Evolutionary conservation across 176 grass and related monocot genomes (phyloP).

Genomic region (Bromus sterilis): DNA sequence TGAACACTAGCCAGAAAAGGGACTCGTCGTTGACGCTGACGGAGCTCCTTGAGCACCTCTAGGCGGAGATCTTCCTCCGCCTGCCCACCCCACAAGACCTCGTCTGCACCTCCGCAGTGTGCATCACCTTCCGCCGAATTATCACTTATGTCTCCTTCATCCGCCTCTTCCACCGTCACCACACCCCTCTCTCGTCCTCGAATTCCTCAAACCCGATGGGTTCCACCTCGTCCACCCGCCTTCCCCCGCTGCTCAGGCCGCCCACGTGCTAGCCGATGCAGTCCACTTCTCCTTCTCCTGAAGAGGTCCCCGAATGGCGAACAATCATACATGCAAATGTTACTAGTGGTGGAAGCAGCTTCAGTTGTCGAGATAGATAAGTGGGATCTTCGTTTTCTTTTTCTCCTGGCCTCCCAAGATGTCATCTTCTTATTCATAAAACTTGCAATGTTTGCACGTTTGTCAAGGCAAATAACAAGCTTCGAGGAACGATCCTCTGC

Average conservation of each 20-base stretch:
- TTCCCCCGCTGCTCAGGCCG: not conserved
- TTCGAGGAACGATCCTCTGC: conserved; percentile 40
- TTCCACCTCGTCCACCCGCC: not conserved
- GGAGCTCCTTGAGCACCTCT: not conserved
- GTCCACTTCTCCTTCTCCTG: not conserved
- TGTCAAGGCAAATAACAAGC: conserved; percentile 72
- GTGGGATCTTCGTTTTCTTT: no score
- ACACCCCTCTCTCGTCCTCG: not conserved
- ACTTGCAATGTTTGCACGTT: conserved; percentile 53
- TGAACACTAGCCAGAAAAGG: not conserved
- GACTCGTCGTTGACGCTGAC: not conserved
- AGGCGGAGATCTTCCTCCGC: not conserved
- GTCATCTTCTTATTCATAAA: no score
- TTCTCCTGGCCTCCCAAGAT: no score
- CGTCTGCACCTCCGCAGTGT: not conserved
- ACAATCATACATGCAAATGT: no score
- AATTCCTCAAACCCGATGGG: not conserved
- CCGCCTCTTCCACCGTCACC: not conserved
- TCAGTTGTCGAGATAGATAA: no score
- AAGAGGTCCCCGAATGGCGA: no score
- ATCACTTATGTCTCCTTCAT: not conserved
- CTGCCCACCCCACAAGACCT: not conserved
- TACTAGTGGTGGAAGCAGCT: no score
- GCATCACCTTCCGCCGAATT: not conserved
- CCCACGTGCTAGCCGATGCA: not conserved